Percentiles rank a stretch among this genome's conserved stretches.
Conservation (phyloP, 306 rosid genomes). For the Pterocarpus santalinus region DNA sequence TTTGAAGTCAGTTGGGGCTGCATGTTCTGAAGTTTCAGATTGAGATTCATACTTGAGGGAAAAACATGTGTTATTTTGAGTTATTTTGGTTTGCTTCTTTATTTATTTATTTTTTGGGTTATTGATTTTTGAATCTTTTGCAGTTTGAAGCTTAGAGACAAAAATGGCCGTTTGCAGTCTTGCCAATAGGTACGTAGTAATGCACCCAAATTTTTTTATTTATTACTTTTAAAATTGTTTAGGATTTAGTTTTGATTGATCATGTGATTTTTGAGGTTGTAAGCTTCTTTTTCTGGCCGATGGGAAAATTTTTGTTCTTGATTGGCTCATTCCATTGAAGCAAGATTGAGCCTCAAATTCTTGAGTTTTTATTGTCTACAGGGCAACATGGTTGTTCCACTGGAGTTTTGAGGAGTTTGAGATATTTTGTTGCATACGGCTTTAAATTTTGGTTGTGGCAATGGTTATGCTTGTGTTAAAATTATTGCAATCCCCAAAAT, state of each 20-base stretch:
- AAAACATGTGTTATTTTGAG: too few relatives aligned
- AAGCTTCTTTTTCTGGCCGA: constrained; percentile 35
- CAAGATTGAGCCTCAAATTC: constrained; percentile 1
- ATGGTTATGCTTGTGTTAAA: too few relatives aligned
- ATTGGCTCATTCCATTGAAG: constrained; percentile 22
- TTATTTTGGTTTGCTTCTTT: not conserved
- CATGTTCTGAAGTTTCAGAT: too few relatives aligned
- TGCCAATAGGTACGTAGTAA: constrained; percentile 54
- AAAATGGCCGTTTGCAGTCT: constrained; percentile 66
- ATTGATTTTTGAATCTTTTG: constrained; percentile 17
- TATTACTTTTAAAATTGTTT: not conserved
- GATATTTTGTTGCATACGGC: constrained; percentile 16
- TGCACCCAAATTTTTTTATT: not conserved
- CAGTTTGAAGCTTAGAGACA: constrained; percentile 44
- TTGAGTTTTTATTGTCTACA: not conserved
- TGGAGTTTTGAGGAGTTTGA: constrained; percentile 12
- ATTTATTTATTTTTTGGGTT: too few relatives aligned
- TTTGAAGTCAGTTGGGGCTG: too few relatives aligned
- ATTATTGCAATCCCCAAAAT: not conserved
- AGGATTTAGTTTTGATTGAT: not conserved
- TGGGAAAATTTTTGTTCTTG: not conserved
- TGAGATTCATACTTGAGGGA: too few relatives aligned
- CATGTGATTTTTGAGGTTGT: not conserved
- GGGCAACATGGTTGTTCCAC: constrained; percentile 7
- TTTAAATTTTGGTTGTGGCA: too few relatives aligned